Evolutionary conservation across 116 monocot genomes (phyloP), one percentile per base, ranked within the genome.

Genomic region (Posidonia oceanica): DNA sequence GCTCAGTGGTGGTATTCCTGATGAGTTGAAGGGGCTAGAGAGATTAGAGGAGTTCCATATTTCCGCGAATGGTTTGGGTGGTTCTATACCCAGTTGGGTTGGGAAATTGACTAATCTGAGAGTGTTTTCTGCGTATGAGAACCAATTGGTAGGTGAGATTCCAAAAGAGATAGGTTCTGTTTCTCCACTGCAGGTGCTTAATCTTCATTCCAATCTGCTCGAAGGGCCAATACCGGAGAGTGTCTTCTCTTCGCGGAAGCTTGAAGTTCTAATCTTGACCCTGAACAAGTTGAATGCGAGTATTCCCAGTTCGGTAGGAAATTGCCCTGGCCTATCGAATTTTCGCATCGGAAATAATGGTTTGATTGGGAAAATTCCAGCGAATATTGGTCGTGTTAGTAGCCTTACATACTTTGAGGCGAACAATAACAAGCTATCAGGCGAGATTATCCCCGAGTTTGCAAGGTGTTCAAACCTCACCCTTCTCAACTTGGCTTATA

Each of bases 321-420:
- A 29, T 29, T 29, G 88, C 37, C 63, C 59, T 48, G 68, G 75
- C 60, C 82, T 93, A 29, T 93, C 88, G 0, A 93, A 75, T 58
- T 37, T 93, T 20, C 67, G 93, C 10, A 86, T 93, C 36, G 93
- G 93, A 17, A 86, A 93, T 61, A 93, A 93, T 63, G 38, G 53
- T 60, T 77, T 93, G 7, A 64, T 60, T 63, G 88, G 93, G 18
- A 64, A 58, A 16, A 77, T 93, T 68, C 93, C 93, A 1, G 8
- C 66, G 2, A 75, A 86, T 0, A 79, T 93, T 18, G 88, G 93
- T 39, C 83, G 84, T 36, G 68, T 76, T 5, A 77, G 72, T 15
- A 84, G 88, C 51, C 82, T 93, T 13, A 88, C 93, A 18, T 93
- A 93, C 66, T 93, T 93, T 38, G 93, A 93, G 67, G 93, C 88